These are phyloP conservation scores for Triticum monococcum DNA, from an alignment of 176 grass and related monocot species.

Conservation along the genomic window DNA sequence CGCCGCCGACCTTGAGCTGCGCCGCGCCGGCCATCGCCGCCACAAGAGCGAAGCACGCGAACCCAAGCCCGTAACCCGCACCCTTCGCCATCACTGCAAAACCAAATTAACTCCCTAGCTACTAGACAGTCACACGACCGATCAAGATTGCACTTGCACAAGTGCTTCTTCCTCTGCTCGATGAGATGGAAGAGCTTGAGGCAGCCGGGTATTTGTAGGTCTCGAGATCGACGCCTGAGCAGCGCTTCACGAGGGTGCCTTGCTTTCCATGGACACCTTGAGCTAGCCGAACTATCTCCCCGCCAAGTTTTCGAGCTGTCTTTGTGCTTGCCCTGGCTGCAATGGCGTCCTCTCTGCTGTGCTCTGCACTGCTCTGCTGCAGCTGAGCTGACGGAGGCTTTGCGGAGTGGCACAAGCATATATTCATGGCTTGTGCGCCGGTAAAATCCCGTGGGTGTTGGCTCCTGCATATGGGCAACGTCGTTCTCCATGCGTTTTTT, in stretches of 20 bases:
- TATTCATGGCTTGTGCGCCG: constrained; percentile 29
- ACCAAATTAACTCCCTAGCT: neutral
- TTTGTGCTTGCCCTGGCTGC: constrained; percentile 27
- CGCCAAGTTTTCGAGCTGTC: constrained; percentile 16
- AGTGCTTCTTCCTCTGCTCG: neutral
- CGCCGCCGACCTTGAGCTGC: constrained; percentile 70
- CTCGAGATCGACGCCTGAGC: neutral
- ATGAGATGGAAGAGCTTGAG: neutral
- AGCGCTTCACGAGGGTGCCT: constrained; percentile 51
- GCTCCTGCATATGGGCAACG: neutral
- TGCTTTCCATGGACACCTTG: constrained; percentile 45
- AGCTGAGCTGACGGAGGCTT: constrained; percentile 20
- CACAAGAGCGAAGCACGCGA: constrained; percentile 36
- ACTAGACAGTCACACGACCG: neutral
- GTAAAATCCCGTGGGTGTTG: neutral
- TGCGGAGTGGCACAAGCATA: constrained; percentile 46
- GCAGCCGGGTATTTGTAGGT: constrained; percentile 50
- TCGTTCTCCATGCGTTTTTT: neutral
- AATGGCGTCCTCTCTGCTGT: constrained; percentile 25
- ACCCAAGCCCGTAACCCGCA: neutral
- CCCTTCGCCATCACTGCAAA: constrained; percentile 42
- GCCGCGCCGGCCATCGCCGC: constrained; percentile 38
- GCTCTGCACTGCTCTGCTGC: neutral
- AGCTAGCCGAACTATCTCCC: neutral
- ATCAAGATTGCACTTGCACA: neutral